Base-by-base conservation (phyloP, 257 asterid genomes). In the Lycium barbarum region DNA sequence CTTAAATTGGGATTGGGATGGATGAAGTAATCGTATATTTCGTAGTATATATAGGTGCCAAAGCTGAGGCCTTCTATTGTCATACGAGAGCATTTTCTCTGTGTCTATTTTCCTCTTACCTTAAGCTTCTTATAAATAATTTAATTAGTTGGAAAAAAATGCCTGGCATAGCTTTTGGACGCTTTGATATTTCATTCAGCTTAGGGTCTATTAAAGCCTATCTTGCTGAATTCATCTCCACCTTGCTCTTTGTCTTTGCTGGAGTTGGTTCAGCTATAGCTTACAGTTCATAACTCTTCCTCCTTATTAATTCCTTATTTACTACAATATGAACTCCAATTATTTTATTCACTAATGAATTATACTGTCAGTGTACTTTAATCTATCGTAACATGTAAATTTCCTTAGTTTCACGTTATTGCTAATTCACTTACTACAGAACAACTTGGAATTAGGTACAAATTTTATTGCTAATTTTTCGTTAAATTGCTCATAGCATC, bases 211-310 rank as follows among this genome's bases (percentile, higher is more conserved):
- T 90, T 38, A 91, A 88, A 88, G 91, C 93, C 78, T 91, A 91
- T 83, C 18, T 90, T 18, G 91, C 94, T 2, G 94, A 91, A 88
- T 90, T 90, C 89, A 90, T 91, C 90, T 91, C 94, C 88, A 91
- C 92, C 70, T 61, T 90, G 82, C 90, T 91, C 88, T 91, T 91
- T 86, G 87, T 91, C 78, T 90, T 90, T 70, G 93, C 92, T 80
- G 93, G 93, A 17, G 93, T 91, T 43, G 94, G 94, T 88, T 90
- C 94, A 6, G 93, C 93, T 84, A 90, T 91, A 76, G 94, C 94
- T 88, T 91, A 79, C 89, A 79, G 94, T 91, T 71, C 84, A 20
- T 79, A 87, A 14, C 10, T 12, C 49, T 33, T 43, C 70, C 61
- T 62, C 3, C 53, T 59, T 18, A 1, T 3, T 40, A 40, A 1